Evolutionary conservation across 2,329 filamentous ascomycete species (phyloP), one percentile per base, ranked within the genome.

Genomic region (Claviceps fusiformis): DNA sequence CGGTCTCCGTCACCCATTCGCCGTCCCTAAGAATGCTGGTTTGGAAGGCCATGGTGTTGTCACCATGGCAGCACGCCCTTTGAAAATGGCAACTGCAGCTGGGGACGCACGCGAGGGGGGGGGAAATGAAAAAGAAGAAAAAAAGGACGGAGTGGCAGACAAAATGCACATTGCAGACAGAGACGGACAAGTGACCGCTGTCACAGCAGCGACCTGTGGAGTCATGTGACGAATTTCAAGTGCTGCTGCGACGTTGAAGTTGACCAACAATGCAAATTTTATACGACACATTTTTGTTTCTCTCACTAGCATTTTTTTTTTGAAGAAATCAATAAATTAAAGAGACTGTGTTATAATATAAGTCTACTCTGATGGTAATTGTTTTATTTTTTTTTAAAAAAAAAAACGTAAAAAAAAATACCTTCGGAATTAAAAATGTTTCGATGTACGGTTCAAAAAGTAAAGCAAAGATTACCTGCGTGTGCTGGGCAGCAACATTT

Each of bases 1-100:
- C 69, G 0, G 70, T 79, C 60, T 76, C 70, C n/a, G 75, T 76
- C 41, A 81, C 75, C 79, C 79, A 83, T 64, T 75, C 68, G 57
- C 79, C 78, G 61, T 78, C 70, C 57, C 75, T 71, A 29, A 80
- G 64, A 57, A 81, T 71, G 58, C 73, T 79, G 41, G 76, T 77
- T 62, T 82, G 77, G 56, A 82, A 73, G 54, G 76, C 69, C 70
- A 72, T 72, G 44, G 13, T 65, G 55, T 50, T 56, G 50, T 54
- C 43, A 52, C 59, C 62, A 62, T 64, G 46, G 17, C 45, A 53
- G 27, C 10, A 37, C 19, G 35, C 35, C 41, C 33, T 35, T 29
- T 3, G 41, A 31, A 8, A 31, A 4, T 39, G 19, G 48, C 19
- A 6, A 50, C 15, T 6, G 27, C n/a, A 8, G 44, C 27, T 37